Conservation (phyloP, 352 stramenopile genomes). For the Pythium myriotylum region DNA sequence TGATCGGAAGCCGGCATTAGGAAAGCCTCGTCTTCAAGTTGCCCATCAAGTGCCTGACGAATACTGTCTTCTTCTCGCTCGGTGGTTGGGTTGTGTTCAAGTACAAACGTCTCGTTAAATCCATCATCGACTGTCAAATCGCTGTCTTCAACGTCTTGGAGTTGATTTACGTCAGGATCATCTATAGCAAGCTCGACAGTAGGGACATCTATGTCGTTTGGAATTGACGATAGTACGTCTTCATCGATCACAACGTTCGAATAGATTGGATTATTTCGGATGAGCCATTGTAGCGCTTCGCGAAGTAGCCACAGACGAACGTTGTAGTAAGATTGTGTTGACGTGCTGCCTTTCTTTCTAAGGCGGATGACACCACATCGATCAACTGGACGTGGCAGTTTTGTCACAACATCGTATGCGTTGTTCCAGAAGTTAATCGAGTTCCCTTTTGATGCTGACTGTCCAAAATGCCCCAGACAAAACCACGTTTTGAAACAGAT, state of each 20-base stretch:
- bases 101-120: background rate
- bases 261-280: no score
- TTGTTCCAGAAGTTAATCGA: slow-evolving; percentile 23
- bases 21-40: background rate
- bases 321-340: background rate
- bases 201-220: no score
- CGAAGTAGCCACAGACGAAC: no score
- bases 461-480: background rate
- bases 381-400: background rate
- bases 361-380: slow-evolving; percentile 11
- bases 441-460: slow-evolving; percentile 2
- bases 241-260: background rate
- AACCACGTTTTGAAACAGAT: slow-evolving; percentile 13
- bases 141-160: no score
- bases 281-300: no score
- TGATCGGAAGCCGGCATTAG: background rate
- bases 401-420: slow-evolving; percentile 6
- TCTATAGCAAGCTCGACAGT: no score
- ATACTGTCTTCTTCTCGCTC: no score
- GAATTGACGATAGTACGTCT: background rate
- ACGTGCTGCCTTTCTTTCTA: background rate
- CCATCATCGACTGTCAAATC: slow-evolving; percentile 1
- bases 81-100: no score
- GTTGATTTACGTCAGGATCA: no score
- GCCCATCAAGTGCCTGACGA: no score